Evolutionary conservation across 805 yeast species (phyloP).

Genomic region (Yamadazyma philogaea): DNA sequence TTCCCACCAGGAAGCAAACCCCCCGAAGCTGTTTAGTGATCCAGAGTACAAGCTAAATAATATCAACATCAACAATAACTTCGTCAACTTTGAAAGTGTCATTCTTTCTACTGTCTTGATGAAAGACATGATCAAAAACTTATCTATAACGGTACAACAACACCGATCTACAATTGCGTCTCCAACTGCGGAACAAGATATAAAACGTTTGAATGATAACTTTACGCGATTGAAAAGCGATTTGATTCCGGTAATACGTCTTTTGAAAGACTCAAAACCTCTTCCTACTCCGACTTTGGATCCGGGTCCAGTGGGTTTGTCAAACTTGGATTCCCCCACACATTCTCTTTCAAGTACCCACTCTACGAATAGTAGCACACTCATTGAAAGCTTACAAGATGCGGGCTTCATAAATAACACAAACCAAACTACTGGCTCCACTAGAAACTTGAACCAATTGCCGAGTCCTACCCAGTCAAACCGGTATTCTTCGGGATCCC

Average conservation of each 20-base stretch:
- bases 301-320: conserved; percentile 30
- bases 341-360: conserved; percentile 20
- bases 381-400: conserved; percentile 13
- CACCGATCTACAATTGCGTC: conserved; percentile 12
- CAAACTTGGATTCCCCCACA: conserved; percentile 28
- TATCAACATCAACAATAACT: conserved; percentile 35
- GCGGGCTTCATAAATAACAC: conserved; percentile 6
- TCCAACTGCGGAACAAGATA: conserved; percentile 20
- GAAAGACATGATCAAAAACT: conserved; percentile 32
- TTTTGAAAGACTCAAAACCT: conserved; percentile 63
- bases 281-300: conserved; percentile 60
- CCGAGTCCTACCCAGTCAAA: conserved; percentile 31
- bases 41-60: conserved; percentile 27
- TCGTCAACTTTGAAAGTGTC: conserved; percentile 35
- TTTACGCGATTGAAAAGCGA: conserved; percentile 60
- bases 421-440: conserved; percentile 9
- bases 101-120: conserved; percentile 32
- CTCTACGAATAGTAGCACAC: conserved; percentile 12
- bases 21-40: conserved; percentile 25
- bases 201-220: conserved; percentile 48
- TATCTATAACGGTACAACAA: conserved; percentile 20
- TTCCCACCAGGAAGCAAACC: conserved; percentile 27
- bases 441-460: conserved; percentile 14
- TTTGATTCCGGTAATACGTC: conserved; percentile 58
- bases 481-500: conserved; percentile 36